Conservation (phyloP, 805 yeast species). For the Pichia nakasei region DNA sequence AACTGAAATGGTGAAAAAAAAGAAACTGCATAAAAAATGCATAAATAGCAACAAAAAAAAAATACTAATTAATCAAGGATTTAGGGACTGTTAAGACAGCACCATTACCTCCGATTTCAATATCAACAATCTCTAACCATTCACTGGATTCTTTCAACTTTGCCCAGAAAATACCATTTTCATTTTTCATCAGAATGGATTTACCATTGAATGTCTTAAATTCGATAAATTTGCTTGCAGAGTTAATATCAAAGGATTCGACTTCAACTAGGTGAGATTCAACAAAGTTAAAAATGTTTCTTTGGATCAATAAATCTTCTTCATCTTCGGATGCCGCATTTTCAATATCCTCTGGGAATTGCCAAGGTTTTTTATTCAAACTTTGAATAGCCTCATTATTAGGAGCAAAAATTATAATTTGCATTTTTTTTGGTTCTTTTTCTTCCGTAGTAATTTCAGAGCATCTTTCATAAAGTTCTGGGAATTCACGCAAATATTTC, state of each 20-base stretch:
- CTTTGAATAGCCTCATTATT: constrained; percentile 49
- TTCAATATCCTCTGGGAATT: constrained; percentile 50
- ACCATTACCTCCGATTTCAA: constrained; percentile 36
- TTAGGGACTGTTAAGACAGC: constrained; percentile 31
- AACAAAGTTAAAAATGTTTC: constrained; percentile 51
- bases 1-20: neutral
- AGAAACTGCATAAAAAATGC: neutral
- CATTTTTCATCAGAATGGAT: constrained; percentile 29
- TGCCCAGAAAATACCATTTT: constrained; percentile 28
- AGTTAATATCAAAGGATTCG: constrained; percentile 12
- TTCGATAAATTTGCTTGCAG: constrained; percentile 19
- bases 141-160: constrained; percentile 25
- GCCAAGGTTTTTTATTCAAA: constrained; percentile 65
- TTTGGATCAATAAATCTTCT: constrained; percentile 36
- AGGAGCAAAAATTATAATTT: constrained; percentile 62
- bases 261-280: constrained; percentile 49
- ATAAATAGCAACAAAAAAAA: neutral
- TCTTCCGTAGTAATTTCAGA: constrained; percentile 24
- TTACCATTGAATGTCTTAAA: constrained; percentile 29
- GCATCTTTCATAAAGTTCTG: constrained; percentile 39
- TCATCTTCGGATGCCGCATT: constrained; percentile 27
- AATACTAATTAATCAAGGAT: neutral
- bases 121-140: constrained; percentile 28
- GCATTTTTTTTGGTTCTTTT: constrained; percentile 7
- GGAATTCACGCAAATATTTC: constrained; percentile 59